Evolutionary conservation across 2,329 filamentous ascomycete genomes (phyloP), one percentile per base, ranked within the genome.

Genomic region (Cucurbitaria berberidis): DNA sequence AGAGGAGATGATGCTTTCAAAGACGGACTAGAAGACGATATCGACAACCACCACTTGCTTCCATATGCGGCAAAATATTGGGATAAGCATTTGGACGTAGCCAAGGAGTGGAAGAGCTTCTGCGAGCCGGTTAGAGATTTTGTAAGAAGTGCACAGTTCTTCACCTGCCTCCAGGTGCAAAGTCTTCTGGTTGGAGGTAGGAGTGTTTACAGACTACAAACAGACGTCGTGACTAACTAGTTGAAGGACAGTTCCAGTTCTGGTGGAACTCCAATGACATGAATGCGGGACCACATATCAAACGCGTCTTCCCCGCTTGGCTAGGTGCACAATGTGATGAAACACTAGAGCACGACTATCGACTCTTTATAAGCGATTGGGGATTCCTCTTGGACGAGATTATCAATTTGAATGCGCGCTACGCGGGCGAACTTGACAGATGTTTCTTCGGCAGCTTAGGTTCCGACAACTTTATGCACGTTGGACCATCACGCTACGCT

Each of bases 121-220:
- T 45, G 30, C n/a, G 19, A 24, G 13, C 29, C 15, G 5, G 43
- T 45, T n/a, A 36, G 19, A 21, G 21, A 24, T 15, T 45, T 45
- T 21, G 21, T 45, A 22, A n/a, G 16, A 29, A 45, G 43, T 13
- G 19, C 13, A 15, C 29, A 45, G 21, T 45, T 35, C 30, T 45
- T 45, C 32, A 45, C 43, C 24, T 35, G 29, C 32, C 32, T 45
- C 8, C 43, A 45, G 15, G 43, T 45, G 29, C 43, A 45, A 15
- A 45, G 43, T 45, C 43, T 45, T 34, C 29, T 45, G 24, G 43
- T 45, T 22, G 43, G 43, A 45, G 43, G 43, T 45, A 13, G 24
- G 39, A 41, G 3, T n/a, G 13, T 16, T 7, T 8, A 15, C n/a
- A 15, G 18, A 4, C 11, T 5, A 18, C 6, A 18, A 4, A 27